A percentile compares a stretch with the other conserved stretches of the same genome.
phyloP scores from a whole-genome alignment of 345 rosid genomes.

The Gossypium herbaceum region DNA sequence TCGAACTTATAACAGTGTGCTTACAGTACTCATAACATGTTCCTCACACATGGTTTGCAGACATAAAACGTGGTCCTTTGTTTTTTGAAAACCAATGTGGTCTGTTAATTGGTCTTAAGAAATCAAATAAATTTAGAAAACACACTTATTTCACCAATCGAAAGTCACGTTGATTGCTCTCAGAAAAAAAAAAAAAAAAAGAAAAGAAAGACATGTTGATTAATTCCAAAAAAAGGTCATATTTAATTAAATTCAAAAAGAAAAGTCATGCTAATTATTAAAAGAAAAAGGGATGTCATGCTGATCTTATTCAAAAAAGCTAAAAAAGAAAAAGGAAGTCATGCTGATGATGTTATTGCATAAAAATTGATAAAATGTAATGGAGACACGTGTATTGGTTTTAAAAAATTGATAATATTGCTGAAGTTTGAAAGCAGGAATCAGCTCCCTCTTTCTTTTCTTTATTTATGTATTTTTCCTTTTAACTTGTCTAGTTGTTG shows the following conservation, averaged over 20 bases:
- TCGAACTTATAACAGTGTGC: not conserved
- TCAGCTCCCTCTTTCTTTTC: not conserved
- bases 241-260: too few relatives aligned
- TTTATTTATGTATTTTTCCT: not conserved
- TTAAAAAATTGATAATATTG: not conserved
- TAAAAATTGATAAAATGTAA: not conserved
- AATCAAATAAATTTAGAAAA: not conserved
- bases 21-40: not conserved
- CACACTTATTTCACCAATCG: not conserved
- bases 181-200: too few relatives aligned
- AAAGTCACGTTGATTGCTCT: too few relatives aligned
- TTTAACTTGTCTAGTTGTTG: not conserved
- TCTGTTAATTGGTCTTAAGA: not conserved
- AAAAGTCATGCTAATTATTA: too few relatives aligned
- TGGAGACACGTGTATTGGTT: too few relatives aligned
- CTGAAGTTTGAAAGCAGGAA: not conserved
- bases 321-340: too few relatives aligned
- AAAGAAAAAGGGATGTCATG: too few relatives aligned
- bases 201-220: too few relatives aligned
- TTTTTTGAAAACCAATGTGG: not conserved
- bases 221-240: too few relatives aligned
- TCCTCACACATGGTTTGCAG: slow-evolving; percentile 13
- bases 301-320: too few relatives aligned
- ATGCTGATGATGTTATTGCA: slow-evolving; percentile 6
- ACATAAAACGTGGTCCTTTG: slow-evolving; percentile 2